Base-by-base conservation (phyloP, 768 basidiomycete species). In the Russula olivacea region DNA sequence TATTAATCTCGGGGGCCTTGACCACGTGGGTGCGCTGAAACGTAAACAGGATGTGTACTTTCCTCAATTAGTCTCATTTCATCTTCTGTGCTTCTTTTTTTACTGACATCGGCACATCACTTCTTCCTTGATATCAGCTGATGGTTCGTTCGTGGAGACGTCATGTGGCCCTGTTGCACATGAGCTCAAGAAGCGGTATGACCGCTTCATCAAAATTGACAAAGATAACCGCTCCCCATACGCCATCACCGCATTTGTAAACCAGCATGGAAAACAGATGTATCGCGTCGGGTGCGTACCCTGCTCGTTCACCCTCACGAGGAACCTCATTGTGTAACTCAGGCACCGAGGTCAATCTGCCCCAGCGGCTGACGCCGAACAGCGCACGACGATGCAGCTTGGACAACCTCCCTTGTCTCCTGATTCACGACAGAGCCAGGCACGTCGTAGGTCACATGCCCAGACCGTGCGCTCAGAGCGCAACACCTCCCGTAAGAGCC, bases 101-200 rank as follows among this genome's bases (percentile, higher is more conserved):
- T 36, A 28, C 63, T 58, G 52, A 58, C 50, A 53, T 21, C 55
- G 61, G 25, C 55, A 23, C 61, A 30, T 43, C 51, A 28, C 48
- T 51, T 25, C 55, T 30, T 59, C 36, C 30, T 30, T 38, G 43
- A 57, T 32, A 32, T 6, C 80, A 82, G 90, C 81, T 68, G 88
- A 93, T 70, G 84, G 83, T 61, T 87, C 79, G 48, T 93, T 87
- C 71, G 83, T 92, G 23, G 91, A 93, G 70, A 92, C 89, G 2
- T 82, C 89, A 6, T 89, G 86, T 56, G 89, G 85, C 2, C 78
- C 80, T 15, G 89, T 87, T 32, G 90, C 90, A 14, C 82, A 83
- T 45, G 88, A 89, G 68, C 77, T 93, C 59, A 93, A 93, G 79
- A 79, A 80, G 69, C 79, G 82, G 32, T 89, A 87, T 69, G 91